Evolutionary conservation across 2,329 filamentous ascomycete species (phyloP).

Genomic region (Rhynchosporium agropyri): DNA sequence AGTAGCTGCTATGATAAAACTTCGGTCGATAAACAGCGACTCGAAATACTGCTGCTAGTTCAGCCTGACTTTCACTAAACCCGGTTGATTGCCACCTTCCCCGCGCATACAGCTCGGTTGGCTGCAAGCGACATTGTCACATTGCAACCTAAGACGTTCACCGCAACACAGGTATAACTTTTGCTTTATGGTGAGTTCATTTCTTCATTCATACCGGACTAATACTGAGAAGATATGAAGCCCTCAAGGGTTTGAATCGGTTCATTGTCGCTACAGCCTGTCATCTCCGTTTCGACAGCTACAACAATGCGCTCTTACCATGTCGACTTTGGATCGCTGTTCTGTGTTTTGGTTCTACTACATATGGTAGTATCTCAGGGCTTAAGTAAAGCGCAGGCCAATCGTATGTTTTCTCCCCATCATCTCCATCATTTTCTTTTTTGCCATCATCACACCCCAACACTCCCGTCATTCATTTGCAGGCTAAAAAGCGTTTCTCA

Average conservation of each 20-base stretch:
- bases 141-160: neutral
- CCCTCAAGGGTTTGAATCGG: neutral
- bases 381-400: constrained; percentile 4
- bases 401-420: neutral
- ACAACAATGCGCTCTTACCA: constrained; percentile 8
- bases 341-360: constrained; percentile 3
- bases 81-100: constrained; percentile 10
- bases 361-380: neutral
- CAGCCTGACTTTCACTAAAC: neutral
- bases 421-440: neutral
- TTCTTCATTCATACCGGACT: neutral
- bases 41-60: neutral
- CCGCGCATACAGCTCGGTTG: neutral
- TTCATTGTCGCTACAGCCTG: neutral
- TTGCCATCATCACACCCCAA: neutral
- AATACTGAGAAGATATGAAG: constrained; percentile 1
- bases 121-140: neutral
- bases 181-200: neutral
- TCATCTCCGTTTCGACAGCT: neutral
- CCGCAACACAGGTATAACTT: neutral
- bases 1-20: neutral
- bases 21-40: neutral
- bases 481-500: constrained; percentile 13
- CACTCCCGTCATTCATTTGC: neutral
- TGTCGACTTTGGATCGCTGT: constrained; percentile 2